Base-by-base conservation (phyloP, 192 early-diverging fungal species). In the Backusella morwellensis region DNA sequence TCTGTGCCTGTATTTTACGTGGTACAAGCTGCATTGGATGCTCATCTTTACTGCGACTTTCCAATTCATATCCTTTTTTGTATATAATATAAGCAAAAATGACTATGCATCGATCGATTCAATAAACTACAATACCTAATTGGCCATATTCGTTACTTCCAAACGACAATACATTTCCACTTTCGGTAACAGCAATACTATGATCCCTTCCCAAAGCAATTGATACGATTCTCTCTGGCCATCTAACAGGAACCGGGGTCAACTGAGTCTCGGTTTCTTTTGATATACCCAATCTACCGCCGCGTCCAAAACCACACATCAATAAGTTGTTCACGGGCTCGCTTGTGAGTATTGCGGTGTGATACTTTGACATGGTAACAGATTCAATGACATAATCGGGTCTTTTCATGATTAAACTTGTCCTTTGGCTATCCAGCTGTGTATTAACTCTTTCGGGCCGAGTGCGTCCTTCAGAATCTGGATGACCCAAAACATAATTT, bases 141-240 rank as follows among this genome's bases (percentile, higher is more conserved):
- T 94, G 93, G 1, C 89, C 88, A 76, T 79, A 85, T 21, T 86
- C 78, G 66, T 94, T 94, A 77, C 75, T 89, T 17, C 93, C 92
- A 78, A 91, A 91, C 12, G 90, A 91, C 72, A 85, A 89, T 5
- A 93, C 87, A 14, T 82, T 79, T 0, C 93, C 93, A 47, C 52
- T 77, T 15, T 38, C 54, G 1, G 88, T 90, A 17, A 94, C 80
- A 6, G 86, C 89, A 6, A 94, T 74, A 1, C 90, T 92, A 72
- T 95, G 92, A 68, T 95, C 94, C 8, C 90, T 79, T 15, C 94
- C 94, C 8, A 90, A 68, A 0, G 94, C 88, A 0, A 90, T 82
- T 0, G 11, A 69, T 0, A 87, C 84, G 26, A 70, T 78, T 34
- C 85, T 83, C 32, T 83, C 70, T 2, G 92, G 72, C 4, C 87